Conservation (phyloP, 176 grass and related monocot species). For the Bonia amplexicaulis region DNA sequence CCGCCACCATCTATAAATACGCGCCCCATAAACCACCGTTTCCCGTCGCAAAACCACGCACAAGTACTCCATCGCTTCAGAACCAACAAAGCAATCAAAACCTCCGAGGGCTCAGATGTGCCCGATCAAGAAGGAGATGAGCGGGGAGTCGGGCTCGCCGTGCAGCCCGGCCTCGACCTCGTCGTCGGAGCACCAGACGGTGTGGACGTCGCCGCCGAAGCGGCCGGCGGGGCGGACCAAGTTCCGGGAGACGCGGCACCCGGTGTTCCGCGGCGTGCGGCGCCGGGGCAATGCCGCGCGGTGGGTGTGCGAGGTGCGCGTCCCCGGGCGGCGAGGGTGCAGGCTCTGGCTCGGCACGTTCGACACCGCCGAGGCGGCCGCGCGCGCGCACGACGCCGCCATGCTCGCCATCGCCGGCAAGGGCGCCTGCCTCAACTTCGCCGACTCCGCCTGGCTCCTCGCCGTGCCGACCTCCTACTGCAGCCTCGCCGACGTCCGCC, state of each 20-base stretch:
- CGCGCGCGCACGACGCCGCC: slow-evolving; percentile 64
- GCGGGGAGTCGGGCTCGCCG: slow-evolving; percentile 3
- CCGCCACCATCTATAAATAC: slow-evolving; percentile 34
- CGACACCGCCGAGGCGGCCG: slow-evolving; percentile 55
- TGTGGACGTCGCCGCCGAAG: slow-evolving; percentile 47
- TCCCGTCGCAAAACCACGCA: not conserved
- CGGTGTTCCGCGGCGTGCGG: slow-evolving; percentile 60
- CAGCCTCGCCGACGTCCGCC: slow-evolving; percentile 45
- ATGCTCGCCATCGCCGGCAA: slow-evolving; percentile 41
- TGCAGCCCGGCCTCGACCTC: slow-evolving; percentile 34
- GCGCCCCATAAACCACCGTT: not conserved
- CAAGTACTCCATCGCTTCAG: not conserved
- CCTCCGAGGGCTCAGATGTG: not conserved
- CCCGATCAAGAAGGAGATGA: slow-evolving; percentile 36
- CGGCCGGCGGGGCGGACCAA: slow-evolving; percentile 53
- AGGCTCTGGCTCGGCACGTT: slow-evolving; percentile 92
- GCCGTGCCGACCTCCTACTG: slow-evolving; percentile 7
- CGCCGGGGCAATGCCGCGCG: slow-evolving; percentile 34
- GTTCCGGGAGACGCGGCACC: slow-evolving; percentile 72
- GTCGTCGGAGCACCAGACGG: not conserved
- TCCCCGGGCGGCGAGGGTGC: slow-evolving; percentile 27
- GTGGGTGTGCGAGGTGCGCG: slow-evolving; percentile 68
- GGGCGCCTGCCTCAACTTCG: slow-evolving; percentile 60
- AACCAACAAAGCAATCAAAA: not conserved
- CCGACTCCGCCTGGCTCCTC: slow-evolving; percentile 50